Conservation (phyloP, 2,329 filamentous ascomycete species). For the Alternaria infectoria region DNA sequence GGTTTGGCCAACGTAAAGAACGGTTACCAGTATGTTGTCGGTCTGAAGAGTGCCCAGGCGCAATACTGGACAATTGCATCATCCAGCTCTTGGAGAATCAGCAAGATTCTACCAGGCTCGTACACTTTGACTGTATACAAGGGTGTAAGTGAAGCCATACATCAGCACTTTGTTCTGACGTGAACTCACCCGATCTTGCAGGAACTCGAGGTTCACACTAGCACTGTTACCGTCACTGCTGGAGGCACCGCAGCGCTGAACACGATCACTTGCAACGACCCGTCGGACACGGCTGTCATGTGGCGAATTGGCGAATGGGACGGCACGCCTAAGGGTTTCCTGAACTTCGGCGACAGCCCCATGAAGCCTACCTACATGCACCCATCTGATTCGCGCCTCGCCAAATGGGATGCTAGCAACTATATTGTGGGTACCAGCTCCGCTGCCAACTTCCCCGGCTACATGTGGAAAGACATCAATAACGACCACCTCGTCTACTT, state of each 20-base stretch:
- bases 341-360: slow-evolving; percentile 55
- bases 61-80: slow-evolving; percentile 49
- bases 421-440: slow-evolving; percentile 27
- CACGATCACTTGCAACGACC: slow-evolving; percentile 57
- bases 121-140: slow-evolving; percentile 70
- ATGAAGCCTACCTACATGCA: slow-evolving; percentile 55
- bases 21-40: slow-evolving; percentile 50
- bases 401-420: slow-evolving; percentile 30
- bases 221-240: slow-evolving; percentile 52
- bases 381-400: slow-evolving; percentile 43
- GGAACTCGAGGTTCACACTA: slow-evolving; percentile 40
- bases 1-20: slow-evolving; percentile 49
- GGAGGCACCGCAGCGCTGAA: slow-evolving; percentile 55
- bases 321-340: slow-evolving; percentile 63
- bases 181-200: background rate
- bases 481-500: slow-evolving; percentile 53
- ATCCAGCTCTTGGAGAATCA: slow-evolving; percentile 60
- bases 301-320: slow-evolving; percentile 71
- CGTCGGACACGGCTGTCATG: slow-evolving; percentile 56
- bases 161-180: background rate
- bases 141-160: slow-evolving; percentile 27
- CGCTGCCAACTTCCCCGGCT: slow-evolving; percentile 45
- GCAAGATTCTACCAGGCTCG: slow-evolving; percentile 67
- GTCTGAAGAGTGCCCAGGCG: slow-evolving; percentile 42
- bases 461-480: slow-evolving; percentile 54